Evolutionary conservation across 169 alveolate species (phyloP).

Genomic region (Besnoitia besnoiti): DNA sequence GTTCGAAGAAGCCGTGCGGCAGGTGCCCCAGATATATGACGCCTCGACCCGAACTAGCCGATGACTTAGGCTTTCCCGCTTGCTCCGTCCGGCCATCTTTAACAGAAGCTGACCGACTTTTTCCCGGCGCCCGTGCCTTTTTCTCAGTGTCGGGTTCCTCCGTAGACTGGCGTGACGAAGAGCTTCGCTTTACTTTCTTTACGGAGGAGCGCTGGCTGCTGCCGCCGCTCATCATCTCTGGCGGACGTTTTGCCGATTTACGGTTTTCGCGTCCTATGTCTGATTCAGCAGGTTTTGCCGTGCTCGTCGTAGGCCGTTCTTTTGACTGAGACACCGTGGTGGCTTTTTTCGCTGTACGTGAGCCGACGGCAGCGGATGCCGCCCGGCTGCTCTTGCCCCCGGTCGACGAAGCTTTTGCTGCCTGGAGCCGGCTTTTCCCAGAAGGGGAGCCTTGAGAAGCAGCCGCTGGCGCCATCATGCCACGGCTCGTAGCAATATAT

Average conservation of each 20-base stretch:
- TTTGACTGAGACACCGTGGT: not conserved
- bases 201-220: too few relatives aligned
- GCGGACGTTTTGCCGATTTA: not conserved
- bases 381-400: not conserved
- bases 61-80: not conserved
- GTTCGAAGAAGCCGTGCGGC: constrained; percentile 85
- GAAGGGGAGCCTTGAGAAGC: not conserved
- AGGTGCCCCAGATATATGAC: constrained; percentile 87
- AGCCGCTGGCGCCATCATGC: not conserved
- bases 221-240: not conserved
- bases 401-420: not conserved
- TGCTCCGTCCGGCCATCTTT: not conserved
- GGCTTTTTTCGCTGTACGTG: not conserved
- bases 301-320: not conserved
- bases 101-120: not conserved
- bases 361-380: not conserved
- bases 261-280: not conserved
- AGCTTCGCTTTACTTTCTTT: not conserved
- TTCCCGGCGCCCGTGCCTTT: not conserved
- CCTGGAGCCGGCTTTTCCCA: not conserved
- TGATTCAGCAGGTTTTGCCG: not conserved
- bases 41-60: constrained; percentile 65
- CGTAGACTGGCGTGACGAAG: not conserved
- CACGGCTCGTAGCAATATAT: not conserved
- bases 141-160: not conserved